Evolutionary conservation across 2,329 filamentous ascomycete genomes (phyloP), one percentile per base, ranked within the genome.

Genomic region (Coleophoma cylindrospora): DNA sequence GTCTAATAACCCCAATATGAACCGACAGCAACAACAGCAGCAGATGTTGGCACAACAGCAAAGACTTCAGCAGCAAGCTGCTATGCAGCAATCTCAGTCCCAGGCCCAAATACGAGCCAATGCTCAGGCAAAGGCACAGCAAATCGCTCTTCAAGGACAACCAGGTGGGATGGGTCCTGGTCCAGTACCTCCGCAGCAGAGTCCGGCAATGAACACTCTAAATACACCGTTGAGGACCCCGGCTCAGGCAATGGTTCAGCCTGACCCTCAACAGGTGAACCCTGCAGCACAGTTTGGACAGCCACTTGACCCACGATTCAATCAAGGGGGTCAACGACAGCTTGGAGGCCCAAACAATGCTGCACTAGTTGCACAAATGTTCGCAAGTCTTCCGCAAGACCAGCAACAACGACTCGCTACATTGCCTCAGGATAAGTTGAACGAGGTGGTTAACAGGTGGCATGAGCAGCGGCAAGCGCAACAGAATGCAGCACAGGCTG

Each of bases 201-300:
- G 79, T 52, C 80, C 81, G 10, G 78, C 71, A 1, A 79, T 84
- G 76, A 49, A 56, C n/a, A 80, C 77, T 1, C 61, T 83, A 40
- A 83, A 81, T 53, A 73, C 79, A 1, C 77, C 80, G 3, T 68
- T 79, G 56, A 67, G 68, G 47, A 59, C 60, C 22, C 55, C 61
- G 40, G 55, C 57, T 32, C 60, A 46, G 36, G 58, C 61, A 45
- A 64, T 63, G 54, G 54, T 53, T 22, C 58, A 62, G 34, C 34
- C 55, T 9, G 64, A 65, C 13, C 43, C 49, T 47, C 58, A 62
- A 41, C 70, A 69, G 41, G 68, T 72, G 50, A 71, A 69, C 5
- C 75, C 74, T 44, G 73, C 69, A 45, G 66, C 70, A 3, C 72
- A 71, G 3, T 81, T 81, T 59, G 74, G 72, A 14, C 73, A 75